phyloP scores from a whole-genome alignment of 148 eudicot species.

The Rhododendron kiyosumense region DNA sequence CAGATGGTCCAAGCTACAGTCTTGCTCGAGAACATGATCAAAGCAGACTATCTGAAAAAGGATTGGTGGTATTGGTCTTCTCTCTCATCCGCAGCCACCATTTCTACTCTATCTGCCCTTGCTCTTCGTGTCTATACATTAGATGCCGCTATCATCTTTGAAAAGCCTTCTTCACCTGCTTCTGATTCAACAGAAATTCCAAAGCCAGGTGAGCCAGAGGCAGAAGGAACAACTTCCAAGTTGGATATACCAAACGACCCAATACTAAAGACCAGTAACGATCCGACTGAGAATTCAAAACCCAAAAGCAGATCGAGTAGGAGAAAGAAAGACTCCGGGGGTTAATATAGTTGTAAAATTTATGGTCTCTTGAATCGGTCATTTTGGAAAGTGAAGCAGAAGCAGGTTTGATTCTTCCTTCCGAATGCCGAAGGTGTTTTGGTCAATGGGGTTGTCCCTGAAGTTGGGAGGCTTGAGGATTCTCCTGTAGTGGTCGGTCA shows the following conservation, averaged over 20 bases:
- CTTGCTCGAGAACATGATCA: slow-evolving; percentile 42
- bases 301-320: slow-evolving; percentile 28
- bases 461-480: neutral
- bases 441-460: neutral
- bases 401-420: slow-evolving; percentile 6
- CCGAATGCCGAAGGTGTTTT: neutral
- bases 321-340: slow-evolving; percentile 27
- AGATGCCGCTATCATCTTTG: slow-evolving; percentile 42
- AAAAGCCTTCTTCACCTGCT: slow-evolving; percentile 17
- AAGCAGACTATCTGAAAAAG: slow-evolving; percentile 34
- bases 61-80: slow-evolving; percentile 66
- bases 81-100: slow-evolving; percentile 39
- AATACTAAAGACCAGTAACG: slow-evolving; percentile 15
- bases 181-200: slow-evolving; percentile 13
- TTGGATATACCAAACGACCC: slow-evolving; percentile 6
- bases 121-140: slow-evolving; percentile 43
- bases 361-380: neutral
- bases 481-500: neutral
- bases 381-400: slow-evolving; percentile 9
- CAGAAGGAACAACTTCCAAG: slow-evolving; percentile 4
- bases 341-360: slow-evolving; percentile 2
- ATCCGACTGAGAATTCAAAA: slow-evolving; percentile 20
- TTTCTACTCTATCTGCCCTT: slow-evolving; percentile 45
- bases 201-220: slow-evolving; percentile 10
- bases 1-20: slow-evolving; percentile 52